Evolutionary conservation across 441 rosid genomes (phyloP).

Genomic region (Erodium moschatum): DNA sequence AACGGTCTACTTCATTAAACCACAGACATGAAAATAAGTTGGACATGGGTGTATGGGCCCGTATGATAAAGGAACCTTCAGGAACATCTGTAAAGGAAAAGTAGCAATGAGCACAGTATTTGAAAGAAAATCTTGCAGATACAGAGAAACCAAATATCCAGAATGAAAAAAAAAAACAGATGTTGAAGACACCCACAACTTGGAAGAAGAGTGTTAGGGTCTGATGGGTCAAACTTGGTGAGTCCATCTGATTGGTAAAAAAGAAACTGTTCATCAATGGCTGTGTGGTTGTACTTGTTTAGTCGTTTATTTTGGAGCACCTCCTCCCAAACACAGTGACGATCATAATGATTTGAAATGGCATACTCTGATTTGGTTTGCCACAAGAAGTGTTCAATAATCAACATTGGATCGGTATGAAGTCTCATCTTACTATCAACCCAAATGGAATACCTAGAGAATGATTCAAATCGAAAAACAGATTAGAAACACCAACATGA

Average conservation of each 20-base stretch:
- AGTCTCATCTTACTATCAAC: constrained; percentile 89
- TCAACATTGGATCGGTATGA: constrained; percentile 59
- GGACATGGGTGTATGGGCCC: constrained; percentile 90
- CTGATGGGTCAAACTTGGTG: constrained; percentile 47
- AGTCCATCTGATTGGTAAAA: constrained; percentile 73
- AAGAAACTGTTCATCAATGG: constrained; percentile 65
- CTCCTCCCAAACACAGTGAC: constrained; percentile 97
- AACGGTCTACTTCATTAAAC: constrained; percentile 88
- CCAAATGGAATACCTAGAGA: constrained; percentile 79
- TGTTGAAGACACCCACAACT: constrained; percentile 45
- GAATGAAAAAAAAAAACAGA: constrained; percentile 10
- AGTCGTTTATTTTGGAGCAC: constrained; percentile 69
- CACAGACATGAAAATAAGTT: constrained; percentile 84
- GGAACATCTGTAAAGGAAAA: constrained; percentile 64
- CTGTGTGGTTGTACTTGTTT: constrained; percentile 62
- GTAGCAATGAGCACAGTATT: constrained; percentile 17
- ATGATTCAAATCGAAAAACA: constrained; percentile 8
- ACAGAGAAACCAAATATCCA: background rate
- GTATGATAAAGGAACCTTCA: constrained; percentile 83
- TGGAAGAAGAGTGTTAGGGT: constrained; percentile 57
- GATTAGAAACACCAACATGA: constrained; percentile 11
- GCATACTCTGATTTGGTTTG: constrained; percentile 69
- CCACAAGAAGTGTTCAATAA: constrained; percentile 80
- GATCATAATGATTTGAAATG: constrained; percentile 87
- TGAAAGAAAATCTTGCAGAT: constrained; percentile 4